Conservation (phyloP, 1,284 basidiomycete genomes). For the Meripilus lineatus region DNA sequence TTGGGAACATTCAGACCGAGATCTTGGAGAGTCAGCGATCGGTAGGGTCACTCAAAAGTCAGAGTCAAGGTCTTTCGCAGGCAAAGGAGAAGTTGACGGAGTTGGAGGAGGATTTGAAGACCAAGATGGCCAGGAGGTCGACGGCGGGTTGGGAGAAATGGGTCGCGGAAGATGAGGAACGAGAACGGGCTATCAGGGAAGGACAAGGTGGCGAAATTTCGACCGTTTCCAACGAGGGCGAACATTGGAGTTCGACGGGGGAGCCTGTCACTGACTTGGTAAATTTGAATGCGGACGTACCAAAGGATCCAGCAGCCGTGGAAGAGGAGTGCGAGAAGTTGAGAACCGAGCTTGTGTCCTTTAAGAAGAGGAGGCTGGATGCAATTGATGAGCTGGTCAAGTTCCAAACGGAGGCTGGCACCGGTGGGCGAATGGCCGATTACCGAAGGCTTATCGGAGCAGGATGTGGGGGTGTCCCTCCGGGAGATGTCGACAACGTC, state of each 20-base stretch:
- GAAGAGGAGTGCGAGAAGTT: slow-evolving; percentile 56
- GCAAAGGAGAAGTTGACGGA: slow-evolving; percentile 56
- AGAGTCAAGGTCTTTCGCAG: slow-evolving; percentile 67
- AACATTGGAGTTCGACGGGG: slow-evolving; percentile 33
- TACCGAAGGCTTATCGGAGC: slow-evolving; percentile 84
- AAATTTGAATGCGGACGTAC: slow-evolving; percentile 50
- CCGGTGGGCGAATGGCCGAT: slow-evolving; percentile 81
- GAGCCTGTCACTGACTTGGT: slow-evolving; percentile 65
- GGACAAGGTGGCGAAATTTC: slow-evolving; percentile 44
- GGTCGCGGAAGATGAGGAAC: slow-evolving; percentile 78
- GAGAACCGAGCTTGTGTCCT: slow-evolving; percentile 59
- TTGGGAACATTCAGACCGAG: slow-evolving; percentile 88
- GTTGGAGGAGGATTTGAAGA: slow-evolving; percentile 63
- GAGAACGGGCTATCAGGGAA: slow-evolving; percentile 63
- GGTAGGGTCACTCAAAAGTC: slow-evolving; percentile 65
- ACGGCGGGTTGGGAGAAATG: slow-evolving; percentile 90
- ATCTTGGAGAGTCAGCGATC: slow-evolving; percentile 84
- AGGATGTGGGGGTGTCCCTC: slow-evolving; percentile 84
- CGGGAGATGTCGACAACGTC: slow-evolving; percentile 80
- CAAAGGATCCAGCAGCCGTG: slow-evolving; percentile 52
- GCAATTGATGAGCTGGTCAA: slow-evolving; percentile 73
- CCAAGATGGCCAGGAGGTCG: slow-evolving; percentile 78
- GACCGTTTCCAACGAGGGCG: slow-evolving; percentile 18
- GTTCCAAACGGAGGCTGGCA: slow-evolving; percentile 86
- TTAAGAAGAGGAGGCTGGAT: slow-evolving; percentile 61